phyloP scores from a whole-genome alignment of 371 early-diverging fungal genomes.

The Entomophthora muscae region DNA sequence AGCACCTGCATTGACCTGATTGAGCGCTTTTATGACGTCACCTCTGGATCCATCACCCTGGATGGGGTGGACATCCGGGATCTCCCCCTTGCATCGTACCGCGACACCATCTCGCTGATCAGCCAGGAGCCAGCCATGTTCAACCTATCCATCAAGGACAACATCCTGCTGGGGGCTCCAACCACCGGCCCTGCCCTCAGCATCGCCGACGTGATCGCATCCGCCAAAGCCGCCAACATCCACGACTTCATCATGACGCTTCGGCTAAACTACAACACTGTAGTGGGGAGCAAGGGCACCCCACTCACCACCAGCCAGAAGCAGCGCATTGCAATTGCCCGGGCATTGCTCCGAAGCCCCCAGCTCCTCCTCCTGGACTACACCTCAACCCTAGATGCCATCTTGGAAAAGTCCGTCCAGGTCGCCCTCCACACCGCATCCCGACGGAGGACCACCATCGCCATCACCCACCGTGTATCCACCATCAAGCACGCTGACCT shows the following conservation, averaged over 20 bases:
- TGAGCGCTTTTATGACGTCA: conserved; percentile 65
- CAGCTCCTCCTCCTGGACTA: conserved; percentile 29
- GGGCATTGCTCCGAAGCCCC: conserved; percentile 52
- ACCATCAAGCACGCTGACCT: conserved; percentile 47
- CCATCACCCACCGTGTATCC: conserved; percentile 59
- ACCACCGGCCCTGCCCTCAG: conserved; percentile 31
- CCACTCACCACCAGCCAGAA: conserved; percentile 51
- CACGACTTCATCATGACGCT: conserved; percentile 50
- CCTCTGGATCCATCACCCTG: conserved; percentile 16
- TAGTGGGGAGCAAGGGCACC: conserved; percentile 46
- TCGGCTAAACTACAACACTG: conserved; percentile 50
- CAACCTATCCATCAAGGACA: conserved; percentile 58
- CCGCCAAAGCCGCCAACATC: conserved; percentile 47
- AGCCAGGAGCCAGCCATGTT: conserved; percentile 74
- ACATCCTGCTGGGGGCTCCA: conserved; percentile 35
- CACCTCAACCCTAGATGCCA: conserved; percentile 44
- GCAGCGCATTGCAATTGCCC: conserved; percentile 28
- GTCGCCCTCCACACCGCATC: conserved; percentile 42
- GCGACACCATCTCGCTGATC: conserved; percentile 41
- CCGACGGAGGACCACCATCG: conserved; percentile 46
- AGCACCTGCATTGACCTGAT: conserved; percentile 71
- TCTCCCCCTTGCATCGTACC: conserved; percentile 28
- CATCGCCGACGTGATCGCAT: conserved; percentile 37
- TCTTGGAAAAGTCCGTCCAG: conserved; percentile 51
- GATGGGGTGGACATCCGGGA: conserved; percentile 35